Base-by-base conservation (phyloP, 2,329 filamentous ascomycete species). In the Colletotrichum agaves region DNA sequence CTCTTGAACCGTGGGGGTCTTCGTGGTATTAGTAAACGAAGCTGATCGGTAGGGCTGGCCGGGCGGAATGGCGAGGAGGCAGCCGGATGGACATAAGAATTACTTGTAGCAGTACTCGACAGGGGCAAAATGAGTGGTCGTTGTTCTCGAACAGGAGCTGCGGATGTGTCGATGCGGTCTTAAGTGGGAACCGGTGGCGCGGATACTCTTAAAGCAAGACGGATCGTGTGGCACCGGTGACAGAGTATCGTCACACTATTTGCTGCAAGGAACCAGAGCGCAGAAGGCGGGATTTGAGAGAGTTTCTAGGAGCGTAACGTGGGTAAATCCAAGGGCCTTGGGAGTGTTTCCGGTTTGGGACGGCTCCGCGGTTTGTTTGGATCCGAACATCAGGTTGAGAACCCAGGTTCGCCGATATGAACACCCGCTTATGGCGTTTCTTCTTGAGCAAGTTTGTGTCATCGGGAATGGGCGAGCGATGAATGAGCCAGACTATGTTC, bases 371-470 rank as follows among this genome's bases (percentile, higher is more conserved):
- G 11, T 11, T 50, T 66, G 58, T 47, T 49, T 62, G 46, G 47
- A 27, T 31, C 41, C 49, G 41, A 21, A 21, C 13, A 27, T 27
- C 27, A 27, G 27, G 27, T 27, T 7, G 27, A 27, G 6, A 27
- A 7, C 27, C 27, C 27, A 50, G 33, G 39, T 41, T 58, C 21
- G 2, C 41, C 57, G n/a, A 47, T 49, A 41, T 33, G 21, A 19
- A 41, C 27, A 61, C 33, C 49, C 49, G 31, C 23, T 49, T 49
- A 41, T 23, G 15, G 33, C 8, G 21, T 56, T 41, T 53, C 41
- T 56, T 41, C 19, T 66, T 55, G 49, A 66, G 57, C 63, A 66
- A 62, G 33, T 62, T 62, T 56, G 35, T 65, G 31, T 55, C 57
- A 47, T 62, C 15, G 23, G 19, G 23, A 55, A 62, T 41, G 17